A percentile compares a stretch with the other conserved stretches of the same genome.
phyloP scores from a whole-genome alignment of 495 filamentous ascomycete genomes.

The Penicillium lividum region DNA sequence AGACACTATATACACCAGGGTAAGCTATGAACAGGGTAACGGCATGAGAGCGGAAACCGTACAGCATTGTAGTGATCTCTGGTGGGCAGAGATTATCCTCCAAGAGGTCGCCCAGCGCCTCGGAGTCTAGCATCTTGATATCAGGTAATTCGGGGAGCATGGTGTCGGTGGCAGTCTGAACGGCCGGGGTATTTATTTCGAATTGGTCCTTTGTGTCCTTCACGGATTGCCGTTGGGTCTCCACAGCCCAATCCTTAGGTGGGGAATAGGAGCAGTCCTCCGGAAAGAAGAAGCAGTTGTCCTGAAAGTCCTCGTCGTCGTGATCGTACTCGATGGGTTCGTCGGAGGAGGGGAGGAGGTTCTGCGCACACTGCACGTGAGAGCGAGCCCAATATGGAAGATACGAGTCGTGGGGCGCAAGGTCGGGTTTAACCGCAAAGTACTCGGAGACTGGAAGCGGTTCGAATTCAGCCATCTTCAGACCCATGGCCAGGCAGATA shows the following conservation, averaged over 20 bases:
- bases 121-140: conserved; percentile 51
- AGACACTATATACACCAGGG: conserved; percentile 28
- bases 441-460: conserved; percentile 24
- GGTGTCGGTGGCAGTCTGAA: conserved; percentile 26
- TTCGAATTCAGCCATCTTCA: conserved; percentile 35
- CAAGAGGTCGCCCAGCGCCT: conserved; percentile 47
- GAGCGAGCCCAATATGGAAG: conserved; percentile 47
- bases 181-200: conserved; percentile 7
- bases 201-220: conserved; percentile 8
- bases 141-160: conserved; percentile 52
- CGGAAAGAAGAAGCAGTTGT: conserved; percentile 51
- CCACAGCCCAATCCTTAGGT: conserved; percentile 32
- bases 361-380: conserved; percentile 40
- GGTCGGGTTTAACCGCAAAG: conserved; percentile 17
- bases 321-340: conserved; percentile 51
- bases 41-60: conserved; percentile 5
- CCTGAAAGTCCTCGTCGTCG: conserved; percentile 48
- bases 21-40: background rate
- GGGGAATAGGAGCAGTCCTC: conserved; percentile 51
- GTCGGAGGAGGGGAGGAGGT: conserved; percentile 42
- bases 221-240: conserved; percentile 16
- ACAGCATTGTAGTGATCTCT: conserved; percentile 52
- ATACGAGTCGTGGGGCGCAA: conserved; percentile 23
- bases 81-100: conserved; percentile 51
- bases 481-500: conserved; percentile 22